Evolutionary conservation across 2,329 filamentous ascomycete genomes (phyloP).

Genomic region (Trichothecium sympodiale): DNA sequence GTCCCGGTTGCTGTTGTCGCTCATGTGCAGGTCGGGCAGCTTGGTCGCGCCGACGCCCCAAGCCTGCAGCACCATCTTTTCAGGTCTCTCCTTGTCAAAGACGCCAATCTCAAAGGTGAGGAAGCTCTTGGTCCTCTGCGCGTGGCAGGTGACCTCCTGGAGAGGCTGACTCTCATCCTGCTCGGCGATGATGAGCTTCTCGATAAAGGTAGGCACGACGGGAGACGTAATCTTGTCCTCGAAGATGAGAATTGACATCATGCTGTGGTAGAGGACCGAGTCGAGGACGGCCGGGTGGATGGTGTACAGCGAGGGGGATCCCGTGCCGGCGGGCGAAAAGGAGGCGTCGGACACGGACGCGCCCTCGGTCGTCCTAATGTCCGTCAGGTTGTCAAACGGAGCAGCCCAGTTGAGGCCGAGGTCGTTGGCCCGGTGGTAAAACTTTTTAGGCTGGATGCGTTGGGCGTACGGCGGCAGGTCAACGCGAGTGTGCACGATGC

Average conservation of each 20-base stretch:
- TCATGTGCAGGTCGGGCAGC: conserved; percentile 4
- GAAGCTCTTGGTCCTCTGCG: conserved; percentile 2
- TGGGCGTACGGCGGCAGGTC: conserved; percentile 4
- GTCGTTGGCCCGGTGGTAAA: conserved; percentile 7
- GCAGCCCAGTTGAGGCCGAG: conserved; percentile 8
- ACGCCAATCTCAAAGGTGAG: conserved; percentile 5
- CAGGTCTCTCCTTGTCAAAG: conserved; percentile 2
- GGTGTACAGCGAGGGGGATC: not conserved
- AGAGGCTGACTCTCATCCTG: conserved; percentile 2
- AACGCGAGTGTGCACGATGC: conserved; percentile 3
- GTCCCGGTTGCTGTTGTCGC: conserved; percentile 1
- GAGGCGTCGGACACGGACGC: conserved; percentile 6
- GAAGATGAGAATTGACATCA: not conserved
- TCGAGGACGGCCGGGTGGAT: conserved; percentile 8
- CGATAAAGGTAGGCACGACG: too few relatives aligned
- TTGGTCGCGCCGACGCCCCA: conserved; percentile 5
- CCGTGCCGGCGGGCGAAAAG: not conserved
- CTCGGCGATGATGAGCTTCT: conserved; percentile 1
- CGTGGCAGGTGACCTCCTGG: conserved; percentile 5
- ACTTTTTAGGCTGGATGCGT: conserved; percentile 4
- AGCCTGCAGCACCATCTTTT: conserved; percentile 5
- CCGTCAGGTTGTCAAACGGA: conserved; percentile 8
- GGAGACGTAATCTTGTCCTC: too few relatives aligned
- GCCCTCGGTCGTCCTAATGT: conserved; percentile 4
- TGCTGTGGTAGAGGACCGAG: conserved; percentile 2